Evolutionary conservation across 2,329 filamentous ascomycete species (phyloP).

Genomic region (Calonectria crousiana): DNA sequence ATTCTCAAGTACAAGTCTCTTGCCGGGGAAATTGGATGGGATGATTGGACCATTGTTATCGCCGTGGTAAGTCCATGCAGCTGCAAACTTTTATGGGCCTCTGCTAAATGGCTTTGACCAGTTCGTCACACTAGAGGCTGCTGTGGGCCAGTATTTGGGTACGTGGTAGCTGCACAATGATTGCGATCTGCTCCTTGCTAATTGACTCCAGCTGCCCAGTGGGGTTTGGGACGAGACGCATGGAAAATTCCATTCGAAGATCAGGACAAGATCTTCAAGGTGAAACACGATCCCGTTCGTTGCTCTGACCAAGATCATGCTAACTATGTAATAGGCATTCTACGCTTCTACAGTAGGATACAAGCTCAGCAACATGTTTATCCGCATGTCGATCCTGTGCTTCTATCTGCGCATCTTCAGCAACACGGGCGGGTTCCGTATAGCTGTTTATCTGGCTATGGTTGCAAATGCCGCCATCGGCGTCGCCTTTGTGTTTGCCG

Average conservation of each 20-base stretch:
- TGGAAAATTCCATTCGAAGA: background rate
- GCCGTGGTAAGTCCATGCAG: background rate
- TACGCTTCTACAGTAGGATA: conserved; percentile 1
- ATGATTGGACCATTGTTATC: background rate
- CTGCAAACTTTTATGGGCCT: background rate
- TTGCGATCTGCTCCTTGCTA: background rate
- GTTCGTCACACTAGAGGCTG: background rate
- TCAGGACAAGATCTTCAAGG: conserved; percentile 4
- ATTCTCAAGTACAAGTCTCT: background rate
- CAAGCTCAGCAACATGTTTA: conserved; percentile 11
- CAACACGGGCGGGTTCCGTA: background rate
- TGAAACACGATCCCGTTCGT: background rate
- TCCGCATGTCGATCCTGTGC: conserved; percentile 13
- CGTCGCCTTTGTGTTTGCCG: background rate
- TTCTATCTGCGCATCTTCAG: conserved; percentile 17
- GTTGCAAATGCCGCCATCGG: background rate
- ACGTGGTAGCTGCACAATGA: background rate
- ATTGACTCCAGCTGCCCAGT: background rate
- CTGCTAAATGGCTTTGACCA: background rate
- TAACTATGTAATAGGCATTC: background rate
- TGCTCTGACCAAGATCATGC: background rate
- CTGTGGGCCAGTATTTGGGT: background rate
- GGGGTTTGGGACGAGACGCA: background rate
- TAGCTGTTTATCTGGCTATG: background rate
- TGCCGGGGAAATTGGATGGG: background rate